Percentiles rank a stretch among this genome's conserved stretches.
Conservation (phyloP, 1,284 basidiomycete species). For the Tilletia indica region DNA sequence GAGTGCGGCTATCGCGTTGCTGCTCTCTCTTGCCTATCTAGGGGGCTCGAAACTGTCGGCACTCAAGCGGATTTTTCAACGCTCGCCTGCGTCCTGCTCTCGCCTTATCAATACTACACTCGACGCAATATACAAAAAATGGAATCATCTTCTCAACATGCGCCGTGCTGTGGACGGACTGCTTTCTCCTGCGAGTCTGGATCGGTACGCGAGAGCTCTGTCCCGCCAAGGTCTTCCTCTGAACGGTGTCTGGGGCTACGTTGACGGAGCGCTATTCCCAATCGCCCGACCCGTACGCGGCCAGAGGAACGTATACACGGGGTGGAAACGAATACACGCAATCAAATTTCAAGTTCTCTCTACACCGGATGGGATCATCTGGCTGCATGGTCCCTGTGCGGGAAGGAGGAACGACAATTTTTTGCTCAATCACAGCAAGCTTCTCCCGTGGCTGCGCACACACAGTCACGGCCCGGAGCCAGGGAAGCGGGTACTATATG, state of each 20-base stretch:
- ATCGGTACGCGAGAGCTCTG: not conserved
- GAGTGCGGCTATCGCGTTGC: not conserved
- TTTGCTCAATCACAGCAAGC: not conserved
- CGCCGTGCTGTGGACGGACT: not conserved
- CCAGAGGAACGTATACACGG: not conserved
- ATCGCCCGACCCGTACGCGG: not conserved
- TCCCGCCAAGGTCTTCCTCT: not conserved
- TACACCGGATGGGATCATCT: not conserved
- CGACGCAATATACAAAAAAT: not conserved
- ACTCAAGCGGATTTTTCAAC: not conserved
- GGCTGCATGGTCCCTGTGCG: not conserved
- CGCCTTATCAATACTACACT: too few relatives aligned
- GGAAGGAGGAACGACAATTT: not conserved
- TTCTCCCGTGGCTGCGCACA: not conserved
- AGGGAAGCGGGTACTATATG: not conserved
- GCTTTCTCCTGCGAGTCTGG: not conserved
- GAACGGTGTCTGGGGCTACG: not conserved
- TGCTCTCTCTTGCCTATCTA: not conserved
- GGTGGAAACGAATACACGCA: slow-evolving; percentile 1
- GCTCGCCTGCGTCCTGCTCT: too few relatives aligned
- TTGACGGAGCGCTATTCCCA: not conserved
- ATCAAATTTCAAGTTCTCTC: not conserved
- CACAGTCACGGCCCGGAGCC: not conserved
- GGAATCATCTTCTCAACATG: not conserved
- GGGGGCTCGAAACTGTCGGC: not conserved